Base-by-base conservation (phyloP, 768 basidiomycete species). In the Lepiota venenata region DNA sequence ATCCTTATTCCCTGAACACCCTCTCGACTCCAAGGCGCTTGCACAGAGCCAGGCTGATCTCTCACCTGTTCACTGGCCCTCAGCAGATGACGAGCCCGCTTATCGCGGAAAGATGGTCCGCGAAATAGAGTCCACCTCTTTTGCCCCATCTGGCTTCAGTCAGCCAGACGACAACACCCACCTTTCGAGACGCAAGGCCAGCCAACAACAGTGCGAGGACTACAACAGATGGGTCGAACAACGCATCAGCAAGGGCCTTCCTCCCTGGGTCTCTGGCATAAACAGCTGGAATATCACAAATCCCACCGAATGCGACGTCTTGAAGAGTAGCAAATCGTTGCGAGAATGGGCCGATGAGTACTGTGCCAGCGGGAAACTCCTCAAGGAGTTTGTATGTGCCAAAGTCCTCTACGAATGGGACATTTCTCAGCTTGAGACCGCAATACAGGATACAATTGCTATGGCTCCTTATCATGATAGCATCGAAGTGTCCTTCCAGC, bases 291-390 rank as follows among this genome's bases (percentile, higher is more conserved):
- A 25, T 43, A 7, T 39, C 43, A 7, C 40, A 14, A 22, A 8
- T 27, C 25, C 58, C 2, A 21, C 58, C 25, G 60, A 66, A n/a
- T 54, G 52, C 0, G 57, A 63, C 18, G 63, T 64, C 6, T 65
- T 85, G 41, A 74, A 70, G 52, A 85, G 84, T 2, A 82, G 82
- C 14, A 81, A 79, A 69, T 78, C 84, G 0, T 64, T 91, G 40
- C 73, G 87, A 29, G 77, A 86, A 55, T 93, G 91, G 91, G 89
- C 89, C 7, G 88, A 92, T 59, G 84, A 87, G 52, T 93, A 91
- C 61, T 91, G 89, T 55, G 75, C 78, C 21, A 87, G 85, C 61
- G 72, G 66, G 7, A 91, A 86, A 61, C 66, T 76, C 14, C 71
- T 93, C 57, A 93, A 92, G 65, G 90, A 92, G 68, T 91, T 93